phyloP scores from a whole-genome alignment of 805 yeast species.

The Monosporozyma yasuniensis region DNA sequence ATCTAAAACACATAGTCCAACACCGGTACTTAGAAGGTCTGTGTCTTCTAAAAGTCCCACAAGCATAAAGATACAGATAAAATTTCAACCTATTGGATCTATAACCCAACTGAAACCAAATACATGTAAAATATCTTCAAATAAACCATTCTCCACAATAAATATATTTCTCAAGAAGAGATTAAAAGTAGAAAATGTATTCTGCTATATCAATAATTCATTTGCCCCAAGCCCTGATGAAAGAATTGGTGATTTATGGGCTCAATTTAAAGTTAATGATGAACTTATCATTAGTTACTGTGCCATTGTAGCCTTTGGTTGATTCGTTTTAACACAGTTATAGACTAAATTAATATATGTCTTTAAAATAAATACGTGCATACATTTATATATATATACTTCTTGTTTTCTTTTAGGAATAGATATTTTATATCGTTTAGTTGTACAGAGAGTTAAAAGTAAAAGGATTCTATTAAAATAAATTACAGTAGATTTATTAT shows the following conservation, averaged over 20 bases:
- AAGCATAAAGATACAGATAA: constrained; percentile 6
- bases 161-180: constrained; percentile 16
- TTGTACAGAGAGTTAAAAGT: neutral
- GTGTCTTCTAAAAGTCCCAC: neutral
- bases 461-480: neutral
- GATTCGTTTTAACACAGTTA: neutral
- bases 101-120: constrained; percentile 20
- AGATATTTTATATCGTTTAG: neutral
- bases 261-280: constrained; percentile 24
- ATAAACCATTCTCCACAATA: constrained; percentile 23
- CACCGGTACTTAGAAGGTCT: neutral
- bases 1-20: neutral
- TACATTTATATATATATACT: neutral
- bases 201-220: constrained; percentile 30
- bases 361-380: neutral
- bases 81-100: constrained; percentile 28
- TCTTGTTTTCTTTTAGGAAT: neutral
- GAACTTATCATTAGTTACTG: constrained; percentile 31
- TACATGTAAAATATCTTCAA: constrained; percentile 21
- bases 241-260: constrained; percentile 26
- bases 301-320: constrained; percentile 30
- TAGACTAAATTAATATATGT: neutral
- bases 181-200: constrained; percentile 18
- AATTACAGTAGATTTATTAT: neutral
- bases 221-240: constrained; percentile 32